Percentiles rank a stretch among this genome's conserved stretches.
These are phyloP conservation scores for Trypanosoma brucei DNA, from an alignment of 208 protist genomes.

Conservation along the genomic window DNA sequence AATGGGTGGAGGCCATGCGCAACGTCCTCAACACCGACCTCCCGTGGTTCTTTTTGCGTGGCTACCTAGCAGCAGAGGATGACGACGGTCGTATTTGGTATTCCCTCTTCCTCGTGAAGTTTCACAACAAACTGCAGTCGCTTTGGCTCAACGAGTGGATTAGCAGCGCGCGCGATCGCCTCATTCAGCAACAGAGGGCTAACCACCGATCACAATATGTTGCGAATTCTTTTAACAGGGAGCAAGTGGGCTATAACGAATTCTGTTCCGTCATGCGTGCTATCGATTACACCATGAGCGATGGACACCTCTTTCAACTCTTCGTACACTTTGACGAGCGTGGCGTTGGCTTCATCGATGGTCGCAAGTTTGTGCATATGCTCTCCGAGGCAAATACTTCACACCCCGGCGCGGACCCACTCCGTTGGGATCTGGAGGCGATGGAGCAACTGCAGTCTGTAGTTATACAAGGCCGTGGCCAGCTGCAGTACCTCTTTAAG, in stretches of 20 bases:
- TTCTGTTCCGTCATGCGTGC: slow-evolving; percentile 83
- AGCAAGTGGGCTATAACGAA: slow-evolving; percentile 76
- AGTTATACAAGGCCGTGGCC: slow-evolving; percentile 75
- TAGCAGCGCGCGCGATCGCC: slow-evolving; percentile 43
- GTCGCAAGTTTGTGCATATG: slow-evolving; percentile 64
- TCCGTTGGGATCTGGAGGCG: slow-evolving; percentile 77
- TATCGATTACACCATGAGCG: slow-evolving; percentile 82
- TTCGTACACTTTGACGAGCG: slow-evolving; percentile 69
- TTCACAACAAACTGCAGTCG: slow-evolving; percentile 68
- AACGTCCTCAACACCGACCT: slow-evolving; percentile 82
- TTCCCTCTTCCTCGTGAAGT: slow-evolving; percentile 61
- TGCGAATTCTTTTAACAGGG: slow-evolving; percentile 65
- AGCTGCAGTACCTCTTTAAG: slow-evolving; percentile 64
- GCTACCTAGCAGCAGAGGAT: slow-evolving; percentile 76
- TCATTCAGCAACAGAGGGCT: slow-evolving; percentile 74
- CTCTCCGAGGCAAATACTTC: slow-evolving; percentile 37
- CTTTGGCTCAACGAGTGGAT: slow-evolving; percentile 72
- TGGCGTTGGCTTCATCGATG: slow-evolving; percentile 57
- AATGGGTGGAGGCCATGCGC: slow-evolving; percentile 87
- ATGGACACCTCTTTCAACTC: slow-evolving; percentile 79
- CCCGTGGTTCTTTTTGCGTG: slow-evolving; percentile 85
- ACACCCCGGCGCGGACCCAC: slow-evolving; percentile 35
- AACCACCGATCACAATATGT: slow-evolving; percentile 80
- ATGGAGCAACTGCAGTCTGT: slow-evolving; percentile 87
- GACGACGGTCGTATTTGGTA: slow-evolving; percentile 69